These are phyloP conservation scores for Solanum virginianum DNA, from an alignment of 257 asterid genomes.

Conservation along the genomic window DNA sequence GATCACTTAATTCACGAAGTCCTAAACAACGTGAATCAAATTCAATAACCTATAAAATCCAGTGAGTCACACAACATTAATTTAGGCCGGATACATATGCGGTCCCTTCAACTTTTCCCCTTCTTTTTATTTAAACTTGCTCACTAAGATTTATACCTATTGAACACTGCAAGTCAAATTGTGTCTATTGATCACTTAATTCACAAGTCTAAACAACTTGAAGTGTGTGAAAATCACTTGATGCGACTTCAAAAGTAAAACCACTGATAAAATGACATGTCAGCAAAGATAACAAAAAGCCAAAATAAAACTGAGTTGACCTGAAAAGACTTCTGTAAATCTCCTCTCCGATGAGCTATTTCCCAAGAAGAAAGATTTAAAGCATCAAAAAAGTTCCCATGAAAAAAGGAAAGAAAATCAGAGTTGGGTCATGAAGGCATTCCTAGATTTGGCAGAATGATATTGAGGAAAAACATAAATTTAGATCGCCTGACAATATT, in stretches of 20 bases:
- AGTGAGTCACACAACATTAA: conserved; percentile 4
- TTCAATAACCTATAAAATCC: conserved; percentile 48
- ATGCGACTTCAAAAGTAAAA: neutral
- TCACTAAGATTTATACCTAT: neutral
- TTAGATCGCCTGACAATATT: neutral
- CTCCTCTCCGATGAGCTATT: neutral
- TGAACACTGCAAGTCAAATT: neutral
- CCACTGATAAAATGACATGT: neutral
- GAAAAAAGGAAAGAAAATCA: neutral
- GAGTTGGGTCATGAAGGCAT: neutral
- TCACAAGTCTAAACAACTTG: neutral
- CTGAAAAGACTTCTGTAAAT: neutral
- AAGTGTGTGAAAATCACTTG: neutral
- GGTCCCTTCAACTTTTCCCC: neutral
- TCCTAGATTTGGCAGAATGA: neutral
- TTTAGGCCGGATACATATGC: neutral
- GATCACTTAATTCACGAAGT: conserved; percentile 50
- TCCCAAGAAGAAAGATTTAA: neutral
- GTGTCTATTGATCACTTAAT: neutral
- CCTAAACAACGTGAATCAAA: conserved; percentile 79
- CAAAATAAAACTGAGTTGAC: neutral
- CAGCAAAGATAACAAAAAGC: neutral
- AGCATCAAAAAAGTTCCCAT: neutral
- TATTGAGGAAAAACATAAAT: neutral
- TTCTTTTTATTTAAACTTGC: neutral